Conservation (phyloP, 345 rosid species). For the Populus deltoides region DNA sequence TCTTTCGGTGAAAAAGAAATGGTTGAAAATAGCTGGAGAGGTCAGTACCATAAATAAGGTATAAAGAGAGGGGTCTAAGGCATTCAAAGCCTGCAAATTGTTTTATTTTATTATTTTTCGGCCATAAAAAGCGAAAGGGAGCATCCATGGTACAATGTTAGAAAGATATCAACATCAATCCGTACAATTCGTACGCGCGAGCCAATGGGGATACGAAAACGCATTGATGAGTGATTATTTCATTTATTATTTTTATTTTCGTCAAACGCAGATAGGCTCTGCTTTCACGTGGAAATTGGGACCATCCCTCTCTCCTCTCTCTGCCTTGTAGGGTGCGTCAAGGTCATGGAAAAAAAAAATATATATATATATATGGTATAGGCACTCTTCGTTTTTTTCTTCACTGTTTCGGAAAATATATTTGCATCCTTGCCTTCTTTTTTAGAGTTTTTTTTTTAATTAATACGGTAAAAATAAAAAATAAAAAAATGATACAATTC, state of each 20-base stretch:
- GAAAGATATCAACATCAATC: slow-evolving; percentile 32
- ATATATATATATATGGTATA: too few relatives aligned
- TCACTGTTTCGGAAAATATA: background rate
- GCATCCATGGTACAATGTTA: background rate
- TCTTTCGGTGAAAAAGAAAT: slow-evolving; percentile 1
- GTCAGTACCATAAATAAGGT: too few relatives aligned
- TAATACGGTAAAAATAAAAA: too few relatives aligned
- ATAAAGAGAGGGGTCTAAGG: background rate
- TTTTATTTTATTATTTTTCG: too few relatives aligned
- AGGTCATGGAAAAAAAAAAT: too few relatives aligned
- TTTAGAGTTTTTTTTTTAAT: too few relatives aligned
- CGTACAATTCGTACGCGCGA: slow-evolving; percentile 39
- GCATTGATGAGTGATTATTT: slow-evolving; percentile 15
- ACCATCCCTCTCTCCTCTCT: background rate
- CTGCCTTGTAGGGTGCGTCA: background rate
- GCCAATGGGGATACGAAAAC: slow-evolving; percentile 58
- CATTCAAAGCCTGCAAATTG: background rate
- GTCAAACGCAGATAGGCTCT: background rate
- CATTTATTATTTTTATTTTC: background rate
- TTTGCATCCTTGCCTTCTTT: background rate
- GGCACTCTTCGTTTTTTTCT: background rate
- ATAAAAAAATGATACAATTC: too few relatives aligned
- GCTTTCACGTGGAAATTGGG: slow-evolving; percentile 5
- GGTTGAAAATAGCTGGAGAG: too few relatives aligned
- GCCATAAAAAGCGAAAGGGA: background rate